Conservation (phyloP, 164 flowering plant genomes). For the Vitis rotundifolia region DNA sequence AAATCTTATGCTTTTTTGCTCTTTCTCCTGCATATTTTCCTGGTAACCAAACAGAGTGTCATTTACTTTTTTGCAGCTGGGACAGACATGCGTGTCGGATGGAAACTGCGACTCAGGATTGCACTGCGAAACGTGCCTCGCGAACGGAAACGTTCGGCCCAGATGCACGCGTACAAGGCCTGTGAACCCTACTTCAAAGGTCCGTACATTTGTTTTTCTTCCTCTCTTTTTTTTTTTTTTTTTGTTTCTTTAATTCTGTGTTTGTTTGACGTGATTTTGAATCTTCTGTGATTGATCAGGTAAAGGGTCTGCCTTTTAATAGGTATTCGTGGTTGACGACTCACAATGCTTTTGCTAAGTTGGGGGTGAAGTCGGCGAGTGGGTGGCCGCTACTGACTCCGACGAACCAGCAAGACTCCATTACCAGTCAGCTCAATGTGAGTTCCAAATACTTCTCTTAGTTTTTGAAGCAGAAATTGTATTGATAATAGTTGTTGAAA, state of each 20-base stretch:
- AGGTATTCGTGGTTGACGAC: constrained; percentile 90
- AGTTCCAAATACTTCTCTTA: constrained; percentile 5
- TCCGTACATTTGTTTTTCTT: constrained; percentile 8
- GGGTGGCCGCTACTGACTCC: constrained; percentile 61
- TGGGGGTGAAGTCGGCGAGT: constrained; percentile 55
- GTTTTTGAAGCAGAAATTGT: constrained; percentile 1
- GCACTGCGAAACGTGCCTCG: constrained; percentile 78
- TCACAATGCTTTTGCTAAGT: constrained; percentile 75
- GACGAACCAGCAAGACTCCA: constrained; percentile 76
- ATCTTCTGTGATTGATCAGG: constrained; percentile 31
- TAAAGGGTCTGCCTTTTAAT: constrained; percentile 72
- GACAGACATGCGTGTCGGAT: constrained; percentile 54
- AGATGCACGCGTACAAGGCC: constrained; percentile 79
- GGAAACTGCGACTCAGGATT: constrained; percentile 67
- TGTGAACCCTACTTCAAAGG: constrained; percentile 60
- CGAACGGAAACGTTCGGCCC: constrained; percentile 61
- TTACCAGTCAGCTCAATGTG: constrained; percentile 81
- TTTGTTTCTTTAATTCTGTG: neutral
- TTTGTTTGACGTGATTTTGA: constrained; percentile 1
- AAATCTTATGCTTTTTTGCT: neutral
- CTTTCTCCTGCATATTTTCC: neutral
- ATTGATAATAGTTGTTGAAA: too few relatives aligned
- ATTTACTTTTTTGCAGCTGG: constrained; percentile 32
- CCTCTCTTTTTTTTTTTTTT: neutral
- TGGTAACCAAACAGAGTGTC: neutral